A percentile compares a stretch with the other conserved stretches of the same genome.
These are phyloP conservation scores for Cryptosporidium muris DNA, from an alignment of 169 alveolate species.

Conservation along the genomic window DNA sequence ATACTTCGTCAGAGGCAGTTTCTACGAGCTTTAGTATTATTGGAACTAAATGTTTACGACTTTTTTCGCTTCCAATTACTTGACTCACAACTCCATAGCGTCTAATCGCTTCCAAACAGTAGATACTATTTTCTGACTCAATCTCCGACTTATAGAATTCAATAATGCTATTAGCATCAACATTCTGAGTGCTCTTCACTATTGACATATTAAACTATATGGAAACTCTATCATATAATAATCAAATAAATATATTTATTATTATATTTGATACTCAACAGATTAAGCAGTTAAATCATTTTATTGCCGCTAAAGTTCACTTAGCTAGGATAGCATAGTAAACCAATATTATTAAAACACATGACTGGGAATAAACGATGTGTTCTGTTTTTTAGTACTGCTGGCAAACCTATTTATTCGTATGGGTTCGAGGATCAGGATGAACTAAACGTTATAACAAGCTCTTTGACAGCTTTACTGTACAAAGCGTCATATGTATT, in stretches of 20 bases:
- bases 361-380: slow-evolving; percentile 7
- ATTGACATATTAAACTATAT: slow-evolving; percentile 3
- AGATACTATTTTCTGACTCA: slow-evolving; percentile 52
- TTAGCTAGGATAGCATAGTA: not conserved
- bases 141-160: slow-evolving; percentile 61
- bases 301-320: not conserved
- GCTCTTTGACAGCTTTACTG: slow-evolving; percentile 33
- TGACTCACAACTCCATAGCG: slow-evolving; percentile 64
- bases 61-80: slow-evolving; percentile 60
- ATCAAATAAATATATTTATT: too few relatives aligned
- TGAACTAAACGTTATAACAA: slow-evolving; percentile 9
- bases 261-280: not conserved
- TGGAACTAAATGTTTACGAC: slow-evolving; percentile 34
- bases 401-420: slow-evolving; percentile 68
- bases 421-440: slow-evolving; percentile 17
- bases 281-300: not conserved
- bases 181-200: slow-evolving; percentile 13
- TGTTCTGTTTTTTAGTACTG: slow-evolving; percentile 39
- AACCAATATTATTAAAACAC: not conserved
- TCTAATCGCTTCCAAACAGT: slow-evolving; percentile 50
- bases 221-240: too few relatives aligned
- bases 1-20: slow-evolving; percentile 28
- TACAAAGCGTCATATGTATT: slow-evolving; percentile 27
- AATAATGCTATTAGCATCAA: slow-evolving; percentile 46
- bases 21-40: slow-evolving; percentile 32